Conservation (phyloP, 768 basidiomycete genomes). For the Mycena venus region DNA sequence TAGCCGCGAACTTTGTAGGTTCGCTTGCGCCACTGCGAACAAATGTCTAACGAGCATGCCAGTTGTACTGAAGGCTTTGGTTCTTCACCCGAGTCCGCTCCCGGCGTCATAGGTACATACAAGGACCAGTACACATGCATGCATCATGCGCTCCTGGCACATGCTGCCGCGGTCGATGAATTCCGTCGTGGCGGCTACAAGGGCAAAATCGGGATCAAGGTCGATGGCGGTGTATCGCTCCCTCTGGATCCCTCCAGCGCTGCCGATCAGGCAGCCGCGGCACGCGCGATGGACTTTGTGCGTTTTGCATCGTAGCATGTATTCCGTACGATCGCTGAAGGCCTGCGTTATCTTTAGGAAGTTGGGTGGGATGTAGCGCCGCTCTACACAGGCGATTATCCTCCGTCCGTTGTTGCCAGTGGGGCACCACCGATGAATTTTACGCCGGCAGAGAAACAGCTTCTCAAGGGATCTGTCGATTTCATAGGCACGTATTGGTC, state of each 20-base stretch:
- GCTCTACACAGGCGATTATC: conserved; percentile 35
- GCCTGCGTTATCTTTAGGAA: conserved; percentile 11
- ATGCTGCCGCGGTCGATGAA: conserved; percentile 35
- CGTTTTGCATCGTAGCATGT: background rate
- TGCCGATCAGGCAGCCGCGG: conserved; percentile 29
- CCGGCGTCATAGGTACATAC: conserved; percentile 20
- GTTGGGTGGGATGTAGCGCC: conserved; percentile 34
- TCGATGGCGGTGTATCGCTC: conserved; percentile 32
- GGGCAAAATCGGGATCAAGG: conserved; percentile 34
- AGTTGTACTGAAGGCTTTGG: conserved; percentile 36
- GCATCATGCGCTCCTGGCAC: conserved; percentile 32
- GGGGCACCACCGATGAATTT: conserved; percentile 27
- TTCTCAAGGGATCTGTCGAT: conserved; percentile 34
- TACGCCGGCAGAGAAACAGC: conserved; percentile 23
- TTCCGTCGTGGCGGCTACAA: conserved; percentile 32
- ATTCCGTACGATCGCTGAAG: background rate
- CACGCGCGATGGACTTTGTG: conserved; percentile 35
- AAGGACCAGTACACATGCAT: conserved; percentile 32
- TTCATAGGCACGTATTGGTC: conserved; percentile 21
- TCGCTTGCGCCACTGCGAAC: background rate
- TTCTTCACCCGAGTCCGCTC: conserved; percentile 23
- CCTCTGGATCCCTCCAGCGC: conserved; percentile 25
- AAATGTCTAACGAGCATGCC: background rate
- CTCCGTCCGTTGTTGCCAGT: conserved; percentile 26
- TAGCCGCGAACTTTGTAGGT: conserved; percentile 35